A percentile compares a stretch with the other conserved stretches of the same genome.
phyloP scores from a whole-genome alignment of 2,329 filamentous ascomycete genomes.

The Chaetomium sp. region DNA sequence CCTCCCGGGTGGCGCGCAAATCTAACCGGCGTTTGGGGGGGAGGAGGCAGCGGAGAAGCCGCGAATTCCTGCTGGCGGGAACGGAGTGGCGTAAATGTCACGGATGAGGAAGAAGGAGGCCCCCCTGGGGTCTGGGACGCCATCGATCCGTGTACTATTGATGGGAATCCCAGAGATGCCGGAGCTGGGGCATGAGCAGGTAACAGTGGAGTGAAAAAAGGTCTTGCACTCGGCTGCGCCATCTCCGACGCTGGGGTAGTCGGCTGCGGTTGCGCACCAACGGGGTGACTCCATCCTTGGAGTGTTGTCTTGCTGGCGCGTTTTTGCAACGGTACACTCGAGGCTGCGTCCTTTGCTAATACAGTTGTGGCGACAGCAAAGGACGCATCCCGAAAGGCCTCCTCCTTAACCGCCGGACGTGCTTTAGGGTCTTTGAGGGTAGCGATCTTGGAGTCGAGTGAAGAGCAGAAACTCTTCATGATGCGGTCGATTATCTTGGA shows the following conservation, averaged over 20 bases:
- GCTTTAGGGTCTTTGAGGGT: neutral
- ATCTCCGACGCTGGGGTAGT: neutral
- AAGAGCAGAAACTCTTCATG: conserved; percentile 31
- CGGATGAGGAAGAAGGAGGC: neutral
- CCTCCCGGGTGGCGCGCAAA: neutral
- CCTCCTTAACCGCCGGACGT: conserved; percentile 1
- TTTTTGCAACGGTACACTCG: neutral
- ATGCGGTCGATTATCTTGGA: conserved; percentile 30
- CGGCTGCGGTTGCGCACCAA: neutral
- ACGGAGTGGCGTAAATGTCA: neutral
- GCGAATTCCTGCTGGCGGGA: neutral
- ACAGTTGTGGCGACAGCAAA: neutral
- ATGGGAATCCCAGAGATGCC: neutral
- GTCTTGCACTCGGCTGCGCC: too few species aligned
- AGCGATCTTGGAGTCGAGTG: conserved; percentile 29
- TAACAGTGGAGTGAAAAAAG: neutral
- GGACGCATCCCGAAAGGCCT: neutral
- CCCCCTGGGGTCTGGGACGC: too few species aligned
- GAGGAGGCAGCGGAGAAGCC: neutral
- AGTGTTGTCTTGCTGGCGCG: neutral
- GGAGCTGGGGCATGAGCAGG: neutral
- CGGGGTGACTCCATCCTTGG: neutral
- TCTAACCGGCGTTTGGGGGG: neutral
- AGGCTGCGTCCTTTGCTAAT: neutral
- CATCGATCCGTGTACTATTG: neutral